These are phyloP conservation scores for Piloderma croceum DNA, from an alignment of 768 basidiomycete species.

Conservation along the genomic window DNA sequence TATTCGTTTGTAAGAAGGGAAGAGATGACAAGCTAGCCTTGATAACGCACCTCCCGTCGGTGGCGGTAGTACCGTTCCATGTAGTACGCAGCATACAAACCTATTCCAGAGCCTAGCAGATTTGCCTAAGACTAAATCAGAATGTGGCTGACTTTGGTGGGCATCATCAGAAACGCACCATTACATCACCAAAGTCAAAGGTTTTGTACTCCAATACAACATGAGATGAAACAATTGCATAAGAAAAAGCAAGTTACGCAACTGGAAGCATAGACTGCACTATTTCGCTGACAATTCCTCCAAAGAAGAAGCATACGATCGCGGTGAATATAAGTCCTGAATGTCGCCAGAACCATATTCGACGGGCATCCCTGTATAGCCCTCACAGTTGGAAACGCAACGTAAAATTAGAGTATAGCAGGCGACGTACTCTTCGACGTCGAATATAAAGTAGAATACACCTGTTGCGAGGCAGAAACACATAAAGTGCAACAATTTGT, in stretches of 20 bases:
- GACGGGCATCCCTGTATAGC: conserved; percentile 54
- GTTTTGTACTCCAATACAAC: conserved; percentile 48
- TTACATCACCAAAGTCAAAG: conserved; percentile 68
- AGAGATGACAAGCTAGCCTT: not conserved
- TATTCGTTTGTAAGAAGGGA: conserved; percentile 1
- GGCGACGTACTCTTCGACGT: conserved; percentile 74
- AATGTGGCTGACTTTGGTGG: conserved; percentile 6
- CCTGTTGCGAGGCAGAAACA: conserved; percentile 72
- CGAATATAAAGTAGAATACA: conserved; percentile 83
- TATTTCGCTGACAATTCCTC: conserved; percentile 76
- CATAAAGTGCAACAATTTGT: conserved; percentile 75
- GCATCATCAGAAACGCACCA: conserved; percentile 38
- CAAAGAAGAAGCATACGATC: conserved; percentile 71
- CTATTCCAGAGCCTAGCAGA: conserved; percentile 63
- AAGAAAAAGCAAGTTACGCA: conserved; percentile 17
- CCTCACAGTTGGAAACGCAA: conserved; percentile 2
- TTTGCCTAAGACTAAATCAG: conserved; percentile 55
- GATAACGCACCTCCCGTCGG: conserved; percentile 61
- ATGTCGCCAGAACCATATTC: conserved; percentile 86
- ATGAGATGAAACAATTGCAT: conserved; percentile 3
- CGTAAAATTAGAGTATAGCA: not conserved
- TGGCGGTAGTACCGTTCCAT: conserved; percentile 73
- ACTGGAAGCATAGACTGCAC: conserved; percentile 77
- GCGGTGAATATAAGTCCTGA: conserved; percentile 62
- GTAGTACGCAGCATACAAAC: conserved; percentile 60